Evolutionary conservation across 1,284 basidiomycete genomes (phyloP).

Genomic region (Ceratobasidium sp.): DNA sequence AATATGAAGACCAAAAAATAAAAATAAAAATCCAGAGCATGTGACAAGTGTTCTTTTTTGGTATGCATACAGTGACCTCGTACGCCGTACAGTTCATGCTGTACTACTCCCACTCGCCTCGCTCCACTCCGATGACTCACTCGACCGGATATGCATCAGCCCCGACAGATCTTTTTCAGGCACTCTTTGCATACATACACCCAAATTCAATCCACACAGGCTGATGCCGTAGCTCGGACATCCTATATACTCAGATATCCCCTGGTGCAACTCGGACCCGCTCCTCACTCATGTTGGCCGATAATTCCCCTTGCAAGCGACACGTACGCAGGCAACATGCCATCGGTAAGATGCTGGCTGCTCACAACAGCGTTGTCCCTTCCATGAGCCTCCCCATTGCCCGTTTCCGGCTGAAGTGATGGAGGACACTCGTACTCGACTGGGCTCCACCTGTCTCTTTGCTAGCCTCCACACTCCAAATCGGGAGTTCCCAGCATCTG

Average conservation of each 20-base stretch:
- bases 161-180: conserved; percentile 34
- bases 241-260: conserved; percentile 4
- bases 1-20: too few species aligned
- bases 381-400: conserved; percentile 4
- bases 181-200: background rate
- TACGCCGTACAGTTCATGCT: conserved; percentile 11
- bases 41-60: too few species aligned
- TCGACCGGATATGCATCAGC: conserved; percentile 1
- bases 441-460: conserved; percentile 12
- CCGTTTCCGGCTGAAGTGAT: background rate
- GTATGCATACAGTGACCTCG: too few species aligned
- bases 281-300: background rate
- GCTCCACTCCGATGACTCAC: conserved; percentile 32
- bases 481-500: conserved; percentile 23
- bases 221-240: background rate
- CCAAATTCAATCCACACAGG: conserved; percentile 15
- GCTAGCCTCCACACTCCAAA: conserved; percentile 38
- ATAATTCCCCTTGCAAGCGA: background rate
- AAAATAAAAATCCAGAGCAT: too few species aligned
- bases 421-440: conserved; percentile 10
- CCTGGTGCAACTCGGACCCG: conserved; percentile 3
- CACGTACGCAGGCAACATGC: conserved; percentile 27
- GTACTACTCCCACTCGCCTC: conserved; percentile 30
- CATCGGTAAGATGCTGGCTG: background rate
- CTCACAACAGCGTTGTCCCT: conserved; percentile 31